Conservation (phyloP, 192 early-diverging fungal genomes). For the Pilaira anomala region DNA sequence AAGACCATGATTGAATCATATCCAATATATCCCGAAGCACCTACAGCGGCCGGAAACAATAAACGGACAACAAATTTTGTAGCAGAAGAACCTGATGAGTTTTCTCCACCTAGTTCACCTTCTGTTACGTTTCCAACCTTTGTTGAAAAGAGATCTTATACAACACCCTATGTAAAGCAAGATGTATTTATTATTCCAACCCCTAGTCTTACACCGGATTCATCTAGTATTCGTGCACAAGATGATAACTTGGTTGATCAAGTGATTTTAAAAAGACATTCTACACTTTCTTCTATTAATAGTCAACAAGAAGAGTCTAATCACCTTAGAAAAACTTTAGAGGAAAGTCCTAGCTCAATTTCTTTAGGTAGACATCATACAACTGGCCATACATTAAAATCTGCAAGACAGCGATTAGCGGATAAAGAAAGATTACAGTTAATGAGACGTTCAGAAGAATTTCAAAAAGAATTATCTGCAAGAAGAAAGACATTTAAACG, state of each 20-base stretch:
- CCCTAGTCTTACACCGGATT: neutral
- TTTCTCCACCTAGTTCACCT: slow-evolving; percentile 5
- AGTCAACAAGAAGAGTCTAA: neutral
- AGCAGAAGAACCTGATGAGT: neutral
- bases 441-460: slow-evolving; percentile 22
- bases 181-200: neutral
- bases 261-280: neutral
- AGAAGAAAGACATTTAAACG: slow-evolving; percentile 24
- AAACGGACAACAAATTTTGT: neutral
- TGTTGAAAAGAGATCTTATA: slow-evolving; percentile 10
- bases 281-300: neutral
- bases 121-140: neutral
- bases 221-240: neutral
- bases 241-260: neutral
- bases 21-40: neutral
- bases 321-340: neutral
- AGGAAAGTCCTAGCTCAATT: neutral
- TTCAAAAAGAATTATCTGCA: slow-evolving; percentile 26
- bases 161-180: neutral
- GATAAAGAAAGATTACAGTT: slow-evolving; percentile 12
- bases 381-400: slow-evolving; percentile 23
- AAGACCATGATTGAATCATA: neutral
- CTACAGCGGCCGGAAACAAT: neutral
- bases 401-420: neutral
- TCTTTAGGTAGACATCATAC: slow-evolving; percentile 21